A percentile compares a stretch with the other conserved stretches of the same genome.
Conservation (phyloP, 1,284 basidiomycete species). For the Pascua sp. region DNA sequence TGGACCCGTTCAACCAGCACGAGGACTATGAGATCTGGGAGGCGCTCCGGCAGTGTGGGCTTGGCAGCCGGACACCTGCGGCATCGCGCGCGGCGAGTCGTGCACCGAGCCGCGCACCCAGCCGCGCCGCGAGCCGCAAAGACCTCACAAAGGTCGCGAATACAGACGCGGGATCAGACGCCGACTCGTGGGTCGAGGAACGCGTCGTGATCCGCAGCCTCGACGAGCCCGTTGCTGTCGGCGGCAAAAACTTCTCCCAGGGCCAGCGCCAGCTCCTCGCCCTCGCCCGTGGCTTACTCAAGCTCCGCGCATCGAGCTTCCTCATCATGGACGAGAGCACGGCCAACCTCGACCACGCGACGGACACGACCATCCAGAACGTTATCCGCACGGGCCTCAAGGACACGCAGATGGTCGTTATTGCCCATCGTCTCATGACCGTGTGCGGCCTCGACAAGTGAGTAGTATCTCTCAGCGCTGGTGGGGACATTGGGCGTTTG, state of each 20-base stretch:
- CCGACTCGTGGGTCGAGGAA: slow-evolving; percentile 29
- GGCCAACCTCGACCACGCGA: slow-evolving; percentile 51
- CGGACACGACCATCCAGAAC: slow-evolving; percentile 52
- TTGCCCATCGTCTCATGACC: slow-evolving; percentile 54
- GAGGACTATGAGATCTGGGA: slow-evolving; percentile 56
- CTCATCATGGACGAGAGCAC: slow-evolving; percentile 58
- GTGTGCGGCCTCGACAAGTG: slow-evolving; percentile 52
- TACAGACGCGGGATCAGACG: slow-evolving; percentile 2
- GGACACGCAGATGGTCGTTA: slow-evolving; percentile 49
- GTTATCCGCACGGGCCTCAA: slow-evolving; percentile 49
- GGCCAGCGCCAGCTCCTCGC: slow-evolving; percentile 58
- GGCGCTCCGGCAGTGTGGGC: slow-evolving; percentile 52
- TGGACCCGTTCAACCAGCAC: slow-evolving; percentile 53
- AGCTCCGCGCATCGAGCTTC: slow-evolving; percentile 52
- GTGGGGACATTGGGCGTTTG: neutral
- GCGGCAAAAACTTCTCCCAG: slow-evolving; percentile 50
- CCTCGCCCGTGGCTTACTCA: slow-evolving; percentile 56
- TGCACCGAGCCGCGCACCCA: slow-evolving; percentile 21
- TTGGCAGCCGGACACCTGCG: slow-evolving; percentile 43
- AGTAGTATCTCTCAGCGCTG: no score
- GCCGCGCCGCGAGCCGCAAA: slow-evolving; percentile 12
- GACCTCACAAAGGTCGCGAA: no score
- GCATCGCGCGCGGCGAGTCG: slow-evolving; percentile 33
- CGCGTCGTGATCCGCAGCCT: slow-evolving; percentile 52
- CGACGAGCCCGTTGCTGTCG: slow-evolving; percentile 54